Evolutionary conservation across 1,139 yeast species (phyloP).

Genomic region (Protomyces arabidopsidicola): DNA sequence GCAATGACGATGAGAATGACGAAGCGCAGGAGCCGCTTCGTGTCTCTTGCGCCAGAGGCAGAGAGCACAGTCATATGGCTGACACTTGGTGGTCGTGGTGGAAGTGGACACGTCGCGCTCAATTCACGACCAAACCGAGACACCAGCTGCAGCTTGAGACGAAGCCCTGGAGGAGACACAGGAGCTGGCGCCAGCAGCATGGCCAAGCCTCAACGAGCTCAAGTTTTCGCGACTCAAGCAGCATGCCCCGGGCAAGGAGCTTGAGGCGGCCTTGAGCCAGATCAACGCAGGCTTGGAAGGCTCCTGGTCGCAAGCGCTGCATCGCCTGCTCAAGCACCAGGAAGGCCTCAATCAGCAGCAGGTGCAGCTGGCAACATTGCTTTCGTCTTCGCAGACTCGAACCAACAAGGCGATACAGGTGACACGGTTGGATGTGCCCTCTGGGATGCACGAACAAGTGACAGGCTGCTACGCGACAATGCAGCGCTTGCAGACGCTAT

Average conservation of each 20-base stretch:
- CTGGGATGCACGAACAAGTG: not conserved
- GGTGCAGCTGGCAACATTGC: not conserved
- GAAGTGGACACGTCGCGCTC: not conserved
- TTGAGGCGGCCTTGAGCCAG: not conserved
- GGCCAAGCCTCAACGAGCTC: not conserved
- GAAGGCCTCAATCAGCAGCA: not conserved
- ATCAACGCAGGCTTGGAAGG: not conserved
- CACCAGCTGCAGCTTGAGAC: not conserved
- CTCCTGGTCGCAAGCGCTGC: not conserved
- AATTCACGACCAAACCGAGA: not conserved
- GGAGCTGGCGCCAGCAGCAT: not conserved
- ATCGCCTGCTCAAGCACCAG: not conserved
- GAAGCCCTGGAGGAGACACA: not conserved
- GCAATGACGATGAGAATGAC: conserved; percentile 30
- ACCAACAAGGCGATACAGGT: not conserved
- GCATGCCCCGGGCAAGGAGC: not conserved
- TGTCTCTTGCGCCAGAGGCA: conserved; percentile 4
- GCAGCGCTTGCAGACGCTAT: not conserved
- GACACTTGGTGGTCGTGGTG: not conserved
- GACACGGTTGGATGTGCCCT: not conserved
- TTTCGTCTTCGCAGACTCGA: not conserved
- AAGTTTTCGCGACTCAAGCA: not conserved
- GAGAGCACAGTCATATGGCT: not conserved
- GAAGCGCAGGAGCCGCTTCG: conserved; percentile 21
- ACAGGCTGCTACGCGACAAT: not conserved